These are phyloP conservation scores for Penicillium canariense DNA, from an alignment of 495 filamentous ascomycete species.

Conservation along the genomic window DNA sequence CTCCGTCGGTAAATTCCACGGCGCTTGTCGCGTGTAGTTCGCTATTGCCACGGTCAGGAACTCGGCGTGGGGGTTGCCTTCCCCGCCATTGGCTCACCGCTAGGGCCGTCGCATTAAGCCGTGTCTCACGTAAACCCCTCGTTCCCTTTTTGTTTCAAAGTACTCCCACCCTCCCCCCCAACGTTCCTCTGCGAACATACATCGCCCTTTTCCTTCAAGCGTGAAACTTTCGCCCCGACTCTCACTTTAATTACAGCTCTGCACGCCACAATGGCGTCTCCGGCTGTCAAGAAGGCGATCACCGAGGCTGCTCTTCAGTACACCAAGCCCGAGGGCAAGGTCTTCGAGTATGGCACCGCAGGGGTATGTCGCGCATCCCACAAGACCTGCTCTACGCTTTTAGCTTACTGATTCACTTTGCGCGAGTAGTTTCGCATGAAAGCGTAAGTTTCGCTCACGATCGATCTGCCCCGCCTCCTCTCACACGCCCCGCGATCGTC, in stretches of 20 bases:
- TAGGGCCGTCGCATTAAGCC: slow-evolving; percentile 32
- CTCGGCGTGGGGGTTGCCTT: slow-evolving; percentile 3
- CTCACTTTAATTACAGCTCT: slow-evolving; percentile 15
- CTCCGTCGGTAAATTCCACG: slow-evolving; percentile 17
- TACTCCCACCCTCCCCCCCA: slow-evolving; percentile 11
- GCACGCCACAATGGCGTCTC: slow-evolving; percentile 46
- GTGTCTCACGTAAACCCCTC: slow-evolving; percentile 32
- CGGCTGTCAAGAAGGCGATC: slow-evolving; percentile 45
- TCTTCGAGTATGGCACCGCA: slow-evolving; percentile 93
- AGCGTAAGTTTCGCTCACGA: slow-evolving; percentile 54
- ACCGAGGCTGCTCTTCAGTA: slow-evolving; percentile 44
- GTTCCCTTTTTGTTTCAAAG: slow-evolving; percentile 31
- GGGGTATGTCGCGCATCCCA: slow-evolving; percentile 56
- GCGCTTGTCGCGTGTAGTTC: background rate
- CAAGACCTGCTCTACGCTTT: slow-evolving; percentile 5
- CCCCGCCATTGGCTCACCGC: slow-evolving; percentile 34
- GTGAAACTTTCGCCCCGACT: background rate
- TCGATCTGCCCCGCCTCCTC: slow-evolving; percentile 39
- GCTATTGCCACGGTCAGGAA: slow-evolving; percentile 19
- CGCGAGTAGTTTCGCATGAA: slow-evolving; percentile 69
- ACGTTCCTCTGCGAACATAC: background rate
- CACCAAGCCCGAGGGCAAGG: slow-evolving; percentile 64
- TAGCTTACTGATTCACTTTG: slow-evolving; percentile 20
- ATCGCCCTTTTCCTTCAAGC: slow-evolving; percentile 5
- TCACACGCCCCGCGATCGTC: slow-evolving; percentile 30